Conservation (phyloP, 2,329 filamentous ascomycete species). For the Aspergillus tanneri region DNA sequence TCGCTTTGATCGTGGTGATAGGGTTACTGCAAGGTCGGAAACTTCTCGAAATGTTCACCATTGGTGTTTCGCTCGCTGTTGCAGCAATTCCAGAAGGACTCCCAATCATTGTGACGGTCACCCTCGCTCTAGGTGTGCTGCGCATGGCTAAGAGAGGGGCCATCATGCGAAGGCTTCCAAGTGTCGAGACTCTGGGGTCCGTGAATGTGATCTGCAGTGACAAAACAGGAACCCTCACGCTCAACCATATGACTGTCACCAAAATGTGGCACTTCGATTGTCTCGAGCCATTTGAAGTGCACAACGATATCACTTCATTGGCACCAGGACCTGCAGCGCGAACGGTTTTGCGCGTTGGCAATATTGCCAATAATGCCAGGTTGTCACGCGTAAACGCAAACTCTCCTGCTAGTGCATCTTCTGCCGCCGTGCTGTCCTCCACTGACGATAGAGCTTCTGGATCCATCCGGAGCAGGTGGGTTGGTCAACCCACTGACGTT, state of each 20-base stretch:
- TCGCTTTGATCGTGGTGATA: constrained; percentile 86
- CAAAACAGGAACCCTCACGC: constrained; percentile 94
- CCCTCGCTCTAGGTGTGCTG: constrained; percentile 87
- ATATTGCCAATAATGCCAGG: constrained; percentile 92
- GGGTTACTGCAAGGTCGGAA: constrained; percentile 87
- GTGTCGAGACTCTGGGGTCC: constrained; percentile 95
- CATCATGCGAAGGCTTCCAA: constrained; percentile 92
- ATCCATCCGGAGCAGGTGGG: constrained; percentile 79
- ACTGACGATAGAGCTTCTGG: constrained; percentile 65
- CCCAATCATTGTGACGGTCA: constrained; percentile 97
- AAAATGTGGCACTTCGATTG: constrained; percentile 94
- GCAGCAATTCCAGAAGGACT: constrained; percentile 94
- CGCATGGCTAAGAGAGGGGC: constrained; percentile 94
- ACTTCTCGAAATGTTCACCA: constrained; percentile 92
- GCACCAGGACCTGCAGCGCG: constrained; percentile 71
- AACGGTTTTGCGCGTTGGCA: constrained; percentile 84
- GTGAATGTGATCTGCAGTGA: constrained; percentile 99
- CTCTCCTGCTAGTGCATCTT: constrained; percentile 66
- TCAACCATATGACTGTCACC: constrained; percentile 97
- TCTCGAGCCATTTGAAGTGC: constrained; percentile 55
- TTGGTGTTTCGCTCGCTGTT: constrained; percentile 93
- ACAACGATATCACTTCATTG: constrained; percentile 52
- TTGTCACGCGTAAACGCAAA: constrained; percentile 71
- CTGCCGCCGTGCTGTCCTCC: constrained; percentile 80
- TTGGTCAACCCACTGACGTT: constrained; percentile 94